Conservation (phyloP, 2,329 filamentous ascomycete genomes). For the Fusarium verticillioides region DNA sequence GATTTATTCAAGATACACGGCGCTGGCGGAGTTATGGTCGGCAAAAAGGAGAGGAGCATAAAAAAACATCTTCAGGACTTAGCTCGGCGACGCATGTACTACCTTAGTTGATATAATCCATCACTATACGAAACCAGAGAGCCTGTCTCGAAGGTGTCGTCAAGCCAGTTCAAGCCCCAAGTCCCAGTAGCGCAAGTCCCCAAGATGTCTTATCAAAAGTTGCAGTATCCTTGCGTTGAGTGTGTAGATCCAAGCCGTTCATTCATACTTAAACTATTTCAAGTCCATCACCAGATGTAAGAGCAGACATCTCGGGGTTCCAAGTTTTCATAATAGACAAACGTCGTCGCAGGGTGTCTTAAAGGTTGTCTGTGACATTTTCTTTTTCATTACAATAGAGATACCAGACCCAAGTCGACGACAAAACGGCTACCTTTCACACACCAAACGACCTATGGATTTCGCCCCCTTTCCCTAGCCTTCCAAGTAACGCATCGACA, state of each 20-base stretch:
- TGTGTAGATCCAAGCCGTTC: neutral
- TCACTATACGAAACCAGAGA: slow-evolving; percentile 23
- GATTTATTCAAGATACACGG: slow-evolving; percentile 38
- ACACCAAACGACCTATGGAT: slow-evolving; percentile 36
- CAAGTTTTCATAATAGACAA: slow-evolving; percentile 11
- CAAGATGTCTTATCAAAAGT: neutral
- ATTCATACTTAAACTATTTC: neutral
- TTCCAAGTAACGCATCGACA: slow-evolving; percentile 26
- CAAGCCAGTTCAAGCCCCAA: neutral
- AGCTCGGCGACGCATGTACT: slow-evolving; percentile 5
- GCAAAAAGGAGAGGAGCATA: slow-evolving; percentile 25
- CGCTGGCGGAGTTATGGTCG: slow-evolving; percentile 42
- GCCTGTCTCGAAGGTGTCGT: slow-evolving; percentile 9
- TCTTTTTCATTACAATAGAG: slow-evolving; percentile 45
- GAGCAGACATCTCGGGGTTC: neutral
- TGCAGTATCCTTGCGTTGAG: neutral
- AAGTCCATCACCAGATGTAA: slow-evolving; percentile 4
- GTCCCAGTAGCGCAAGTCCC: neutral
- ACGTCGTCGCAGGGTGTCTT: slow-evolving; percentile 21
- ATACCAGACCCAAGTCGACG: slow-evolving; percentile 38
- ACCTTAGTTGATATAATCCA: slow-evolving; percentile 17
- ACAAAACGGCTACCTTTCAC: slow-evolving; percentile 42
- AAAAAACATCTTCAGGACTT: slow-evolving; percentile 9
- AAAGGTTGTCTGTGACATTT: slow-evolving; percentile 32
- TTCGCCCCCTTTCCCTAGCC: slow-evolving; percentile 17